A percentile compares a stretch with the other conserved stretches of the same genome.
phyloP scores from a whole-genome alignment of 495 filamentous ascomycete species.

The Parathielavia appendiculata region DNA sequence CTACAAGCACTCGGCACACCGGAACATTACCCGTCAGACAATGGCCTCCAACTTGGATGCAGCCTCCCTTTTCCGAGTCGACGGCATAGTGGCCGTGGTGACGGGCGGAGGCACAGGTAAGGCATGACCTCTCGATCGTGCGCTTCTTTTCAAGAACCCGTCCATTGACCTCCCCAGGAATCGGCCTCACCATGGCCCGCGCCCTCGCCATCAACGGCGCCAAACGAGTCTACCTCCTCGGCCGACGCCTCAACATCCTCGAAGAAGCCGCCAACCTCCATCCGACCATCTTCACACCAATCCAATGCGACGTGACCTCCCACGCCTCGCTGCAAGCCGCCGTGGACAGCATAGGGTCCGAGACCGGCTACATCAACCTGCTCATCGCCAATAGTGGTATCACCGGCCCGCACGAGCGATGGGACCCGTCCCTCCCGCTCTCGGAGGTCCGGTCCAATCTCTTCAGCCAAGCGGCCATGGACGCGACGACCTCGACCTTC shows the following conservation, averaged over 20 bases:
- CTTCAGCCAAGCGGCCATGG: slow-evolving; percentile 40
- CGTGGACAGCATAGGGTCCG: slow-evolving; percentile 41
- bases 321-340: slow-evolving; percentile 55
- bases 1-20: background rate
- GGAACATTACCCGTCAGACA: background rate
- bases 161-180: slow-evolving; percentile 39
- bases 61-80: slow-evolving; percentile 46
- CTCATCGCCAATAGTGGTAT: slow-evolving; percentile 61
- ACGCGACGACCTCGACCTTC: slow-evolving; percentile 50
- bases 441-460: slow-evolving; percentile 33
- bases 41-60: slow-evolving; percentile 15
- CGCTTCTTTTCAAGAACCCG: background rate
- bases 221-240: slow-evolving; percentile 62
- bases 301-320: slow-evolving; percentile 61
- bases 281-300: slow-evolving; percentile 46
- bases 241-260: slow-evolving; percentile 52
- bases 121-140: too few species aligned
- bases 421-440: slow-evolving; percentile 38
- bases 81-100: slow-evolving; percentile 57
- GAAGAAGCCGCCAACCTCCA: slow-evolving; percentile 35
- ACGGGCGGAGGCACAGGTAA: slow-evolving; percentile 57
- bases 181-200: slow-evolving; percentile 60
- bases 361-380: slow-evolving; percentile 53
- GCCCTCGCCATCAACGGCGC: slow-evolving; percentile 62
- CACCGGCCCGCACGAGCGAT: slow-evolving; percentile 32